A percentile compares a stretch with the other conserved stretches of the same genome.
These are phyloP conservation scores for Verticillium alfalfae DNA, from an alignment of 2,329 filamentous ascomycete species.

Conservation along the genomic window DNA sequence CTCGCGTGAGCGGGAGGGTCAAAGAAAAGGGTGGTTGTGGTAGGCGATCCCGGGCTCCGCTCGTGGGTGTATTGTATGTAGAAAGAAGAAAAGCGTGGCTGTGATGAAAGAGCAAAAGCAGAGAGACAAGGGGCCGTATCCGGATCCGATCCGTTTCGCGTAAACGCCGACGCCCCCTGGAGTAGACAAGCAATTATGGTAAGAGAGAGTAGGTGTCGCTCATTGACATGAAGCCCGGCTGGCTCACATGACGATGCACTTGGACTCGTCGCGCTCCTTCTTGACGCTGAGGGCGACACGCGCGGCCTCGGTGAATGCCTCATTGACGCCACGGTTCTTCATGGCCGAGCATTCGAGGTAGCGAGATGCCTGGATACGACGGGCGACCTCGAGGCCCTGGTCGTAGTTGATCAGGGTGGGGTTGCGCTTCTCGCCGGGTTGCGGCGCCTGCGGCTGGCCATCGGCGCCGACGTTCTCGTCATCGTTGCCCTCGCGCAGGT, in stretches of 20 bases:
- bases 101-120: not conserved
- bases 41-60: not conserved
- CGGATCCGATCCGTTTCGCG: not conserved
- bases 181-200: not conserved
- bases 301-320: slow-evolving; percentile 96
- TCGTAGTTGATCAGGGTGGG: slow-evolving; percentile 82
- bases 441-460: slow-evolving; percentile 16
- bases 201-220: not conserved
- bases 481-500: slow-evolving; percentile 72
- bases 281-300: slow-evolving; percentile 79
- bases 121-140: not conserved
- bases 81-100: not conserved
- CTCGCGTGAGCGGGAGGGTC: not conserved
- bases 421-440: slow-evolving; percentile 44
- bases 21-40: not conserved
- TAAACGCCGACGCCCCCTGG: not conserved
- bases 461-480: slow-evolving; percentile 61
- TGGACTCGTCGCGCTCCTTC: slow-evolving; percentile 57
- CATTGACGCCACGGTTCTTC: slow-evolving; percentile 95
- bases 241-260: slow-evolving; percentile 55
- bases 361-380: slow-evolving; percentile 84
- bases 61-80: not conserved
- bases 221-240: not conserved
- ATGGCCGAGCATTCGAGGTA: slow-evolving; percentile 99
- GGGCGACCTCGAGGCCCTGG: slow-evolving; percentile 83